Evolutionary conservation across 192 early-diverging fungal species (phyloP), one percentile per base, ranked within the genome.

Genomic region (Gryganskiella cystojenkinii): DNA sequence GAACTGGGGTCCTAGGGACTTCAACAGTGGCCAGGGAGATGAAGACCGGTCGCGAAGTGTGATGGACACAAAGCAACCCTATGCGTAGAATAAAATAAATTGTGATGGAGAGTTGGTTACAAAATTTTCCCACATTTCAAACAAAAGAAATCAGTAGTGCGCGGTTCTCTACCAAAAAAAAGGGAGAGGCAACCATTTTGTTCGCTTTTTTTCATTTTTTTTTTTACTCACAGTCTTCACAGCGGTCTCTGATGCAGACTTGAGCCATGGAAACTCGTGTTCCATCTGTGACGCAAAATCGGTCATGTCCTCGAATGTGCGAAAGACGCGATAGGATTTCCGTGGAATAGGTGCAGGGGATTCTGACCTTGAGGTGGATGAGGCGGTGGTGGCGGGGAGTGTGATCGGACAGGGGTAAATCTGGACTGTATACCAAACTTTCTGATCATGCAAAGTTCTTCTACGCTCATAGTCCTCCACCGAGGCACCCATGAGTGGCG

Each of bases 201-300:
- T n/a, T n/a, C n/a, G n/a, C n/a, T n/a, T n/a, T n/a, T n/a, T n/a
- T n/a, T n/a, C n/a, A n/a, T n/a, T n/a, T n/a, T n/a, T n/a, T n/a
- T 9, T 13, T 42, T 24, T 3, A 20, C 5, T 20, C 22, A 43
- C 20, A 45, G 40, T 13, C 25, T 9, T 33, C 5, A 50, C 25
- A 19, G 60, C 19, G 0, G 17, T 44, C 20, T 47, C 46, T 5
- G 44, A 43, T 13, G 14, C 44, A 8, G 67, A 25, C 24, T 49
- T 45, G n/a, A 61, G 25, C 58, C 46, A 61, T 4, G 67, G 58
- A 19, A 53, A 53, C 40, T 61, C 67, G 31, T 44, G 6, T 42
- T 70, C 67, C 13, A 70, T 33, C 11, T 19, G 58, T 1, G 28
- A 31, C 7, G 44, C 58, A 70, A 70, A 70, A 24, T 45, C 58